A percentile compares a stretch with the other conserved stretches of the same genome.
Conservation (phyloP, 768 basidiomycete genomes). For the Kondoa malvinella region DNA sequence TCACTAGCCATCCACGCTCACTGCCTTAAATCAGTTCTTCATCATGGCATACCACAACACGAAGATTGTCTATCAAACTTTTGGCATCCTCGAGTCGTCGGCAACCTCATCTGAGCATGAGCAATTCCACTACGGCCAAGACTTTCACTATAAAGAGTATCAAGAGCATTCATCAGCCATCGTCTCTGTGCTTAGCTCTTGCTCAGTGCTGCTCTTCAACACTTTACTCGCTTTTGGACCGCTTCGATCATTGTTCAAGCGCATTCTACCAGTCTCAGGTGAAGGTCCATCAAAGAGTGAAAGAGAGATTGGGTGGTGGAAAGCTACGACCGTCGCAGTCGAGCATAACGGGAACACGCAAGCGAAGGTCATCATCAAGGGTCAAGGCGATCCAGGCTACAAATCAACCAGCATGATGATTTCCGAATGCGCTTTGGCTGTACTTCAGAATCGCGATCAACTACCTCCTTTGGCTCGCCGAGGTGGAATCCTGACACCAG, state of each 20-base stretch:
- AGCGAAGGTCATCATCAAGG: neutral
- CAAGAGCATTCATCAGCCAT: neutral
- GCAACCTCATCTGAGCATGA: too few relatives aligned
- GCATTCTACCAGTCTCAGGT: neutral
- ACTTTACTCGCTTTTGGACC: neutral
- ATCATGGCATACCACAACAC: neutral
- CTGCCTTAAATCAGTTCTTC: neutral
- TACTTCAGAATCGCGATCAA: neutral
- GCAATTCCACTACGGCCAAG: neutral
- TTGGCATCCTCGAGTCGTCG: neutral
- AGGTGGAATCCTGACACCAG: neutral
- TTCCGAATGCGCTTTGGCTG: neutral
- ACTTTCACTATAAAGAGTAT: neutral
- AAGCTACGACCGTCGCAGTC: neutral
- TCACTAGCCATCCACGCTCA: too few relatives aligned
- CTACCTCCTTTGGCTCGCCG: neutral
- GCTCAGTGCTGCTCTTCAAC: neutral
- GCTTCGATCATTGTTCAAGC: neutral
- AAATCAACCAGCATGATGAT: neutral
- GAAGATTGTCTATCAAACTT: neutral
- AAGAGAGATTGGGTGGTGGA: neutral
- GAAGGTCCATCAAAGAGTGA: neutral
- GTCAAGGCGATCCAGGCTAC: neutral
- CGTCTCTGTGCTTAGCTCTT: neutral
- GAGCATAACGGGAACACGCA: neutral